Evolutionary conservation across 176 grass and related monocot species (phyloP).

Genomic region (Phyllostachys edulis): DNA sequence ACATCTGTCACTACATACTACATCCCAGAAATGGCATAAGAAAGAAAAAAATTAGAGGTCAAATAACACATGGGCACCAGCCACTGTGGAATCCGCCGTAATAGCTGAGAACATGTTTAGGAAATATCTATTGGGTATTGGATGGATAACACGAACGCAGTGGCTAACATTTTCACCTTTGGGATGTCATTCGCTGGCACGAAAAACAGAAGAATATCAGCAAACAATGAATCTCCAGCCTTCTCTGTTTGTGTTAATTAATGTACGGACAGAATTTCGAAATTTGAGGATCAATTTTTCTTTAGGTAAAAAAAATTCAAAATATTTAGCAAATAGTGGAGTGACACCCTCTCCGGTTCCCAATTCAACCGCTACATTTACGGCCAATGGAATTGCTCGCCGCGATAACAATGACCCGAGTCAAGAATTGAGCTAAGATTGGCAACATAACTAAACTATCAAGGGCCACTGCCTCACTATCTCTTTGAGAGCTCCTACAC

Average conservation of each 20-base stretch:
- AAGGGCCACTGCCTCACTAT: background rate
- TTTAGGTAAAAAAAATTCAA: background rate
- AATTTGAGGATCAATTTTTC: background rate
- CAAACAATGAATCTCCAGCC: background rate
- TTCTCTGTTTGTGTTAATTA: background rate
- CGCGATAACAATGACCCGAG: background rate
- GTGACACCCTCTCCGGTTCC: background rate
- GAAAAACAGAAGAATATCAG: background rate
- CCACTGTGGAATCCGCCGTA: background rate
- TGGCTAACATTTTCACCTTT: background rate
- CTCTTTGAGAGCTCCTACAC: background rate
- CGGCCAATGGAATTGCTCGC: background rate
- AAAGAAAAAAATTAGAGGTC: background rate
- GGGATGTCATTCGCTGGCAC: background rate
- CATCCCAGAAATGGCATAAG: background rate
- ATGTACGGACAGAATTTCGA: background rate
- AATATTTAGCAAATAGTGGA: background rate
- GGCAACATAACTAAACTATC: background rate
- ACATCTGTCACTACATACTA: background rate
- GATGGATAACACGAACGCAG: background rate
- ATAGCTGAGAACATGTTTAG: background rate
- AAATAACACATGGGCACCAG: background rate
- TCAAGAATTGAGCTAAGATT: background rate
- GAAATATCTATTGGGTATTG: background rate
- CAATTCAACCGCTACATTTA: background rate